Conservation (phyloP, 192 early-diverging fungal genomes). For the Coemansia sp. region DNA sequence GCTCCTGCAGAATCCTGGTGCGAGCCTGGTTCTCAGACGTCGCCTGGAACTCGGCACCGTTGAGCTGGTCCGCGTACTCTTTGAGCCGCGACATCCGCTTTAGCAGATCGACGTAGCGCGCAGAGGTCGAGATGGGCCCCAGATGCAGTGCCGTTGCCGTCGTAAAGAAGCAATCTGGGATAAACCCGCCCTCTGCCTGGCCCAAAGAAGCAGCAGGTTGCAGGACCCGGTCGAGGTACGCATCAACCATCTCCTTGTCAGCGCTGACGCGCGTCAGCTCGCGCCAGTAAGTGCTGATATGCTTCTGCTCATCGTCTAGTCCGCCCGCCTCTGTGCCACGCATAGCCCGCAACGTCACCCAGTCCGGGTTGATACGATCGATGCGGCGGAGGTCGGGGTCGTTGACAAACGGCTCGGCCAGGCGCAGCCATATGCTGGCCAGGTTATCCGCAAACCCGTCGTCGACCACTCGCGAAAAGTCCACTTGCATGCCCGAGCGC, state of each 20-base stretch:
- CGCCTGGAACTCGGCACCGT: constrained; percentile 14
- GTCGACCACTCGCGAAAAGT: constrained; percentile 63
- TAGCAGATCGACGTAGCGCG: constrained; percentile 59
- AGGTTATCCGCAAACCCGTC: constrained; percentile 86
- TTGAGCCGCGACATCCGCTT: constrained; percentile 65
- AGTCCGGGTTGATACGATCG: constrained; percentile 68
- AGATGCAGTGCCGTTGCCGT: constrained; percentile 73
- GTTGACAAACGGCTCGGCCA: constrained; percentile 79
- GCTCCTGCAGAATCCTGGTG: constrained; percentile 49
- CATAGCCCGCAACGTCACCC: constrained; percentile 55
- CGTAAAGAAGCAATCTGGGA: constrained; percentile 84
- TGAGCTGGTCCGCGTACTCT: constrained; percentile 59
- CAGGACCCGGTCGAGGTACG: constrained; percentile 40
- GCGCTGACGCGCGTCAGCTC: constrained; percentile 79
- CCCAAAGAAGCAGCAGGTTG: background rate
- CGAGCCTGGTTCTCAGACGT: constrained; percentile 17
- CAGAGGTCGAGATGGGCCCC: constrained; percentile 67
- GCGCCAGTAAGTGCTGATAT: constrained; percentile 44
- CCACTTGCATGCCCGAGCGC: constrained; percentile 76
- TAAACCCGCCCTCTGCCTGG: constrained; percentile 52
- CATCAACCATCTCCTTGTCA: constrained; percentile 61
- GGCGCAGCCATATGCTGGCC: constrained; percentile 54
- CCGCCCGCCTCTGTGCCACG: constrained; percentile 46
- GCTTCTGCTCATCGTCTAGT: constrained; percentile 20
- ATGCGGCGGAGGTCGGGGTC: constrained; percentile 70